Evolutionary conservation across 2,329 filamentous ascomycete species (phyloP).

Genomic region (Ascochyta clinopodiicola): DNA sequence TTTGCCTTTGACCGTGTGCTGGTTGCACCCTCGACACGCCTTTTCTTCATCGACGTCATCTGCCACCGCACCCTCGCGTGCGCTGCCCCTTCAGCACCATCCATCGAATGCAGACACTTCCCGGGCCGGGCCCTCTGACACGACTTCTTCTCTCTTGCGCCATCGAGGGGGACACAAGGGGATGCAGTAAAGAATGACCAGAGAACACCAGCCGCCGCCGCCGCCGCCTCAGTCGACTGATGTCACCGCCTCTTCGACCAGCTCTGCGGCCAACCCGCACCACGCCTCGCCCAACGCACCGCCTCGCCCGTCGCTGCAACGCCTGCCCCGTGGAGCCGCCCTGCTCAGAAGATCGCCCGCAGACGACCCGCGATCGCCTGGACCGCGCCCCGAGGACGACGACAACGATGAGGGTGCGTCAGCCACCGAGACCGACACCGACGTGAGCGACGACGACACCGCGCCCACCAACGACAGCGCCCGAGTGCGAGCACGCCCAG

Average conservation of each 20-base stretch:
- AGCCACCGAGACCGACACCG: constrained; percentile 26
- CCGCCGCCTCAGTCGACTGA: constrained; percentile 5
- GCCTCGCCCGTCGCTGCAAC: constrained; percentile 34
- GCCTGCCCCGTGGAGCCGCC: constrained; percentile 22
- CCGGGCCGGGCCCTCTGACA: constrained; percentile 11
- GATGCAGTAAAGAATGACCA: constrained; percentile 19
- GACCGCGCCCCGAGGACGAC: constrained; percentile 14
- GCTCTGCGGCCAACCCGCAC: constrained; percentile 5
- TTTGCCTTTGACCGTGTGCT: constrained; percentile 3
- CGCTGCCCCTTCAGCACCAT: neutral
- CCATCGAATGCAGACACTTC: constrained; percentile 12
- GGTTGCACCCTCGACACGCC: neutral
- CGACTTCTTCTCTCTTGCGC: constrained; percentile 11
- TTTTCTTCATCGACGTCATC: constrained; percentile 15
- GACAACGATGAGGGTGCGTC: constrained; percentile 13
- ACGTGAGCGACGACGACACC: constrained; percentile 27
- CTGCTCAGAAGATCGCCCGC: constrained; percentile 1
- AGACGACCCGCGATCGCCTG: constrained; percentile 14
- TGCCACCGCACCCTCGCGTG: neutral
- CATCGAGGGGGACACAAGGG: constrained; percentile 14
- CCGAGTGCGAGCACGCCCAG: neutral
- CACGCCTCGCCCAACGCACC: constrained; percentile 13
- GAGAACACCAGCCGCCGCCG: constrained; percentile 9
- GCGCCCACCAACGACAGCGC: neutral
- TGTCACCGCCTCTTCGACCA: constrained; percentile 14